Conservation (phyloP, 805 yeast species). For the Wickerhamiella allomyrinae region DNA sequence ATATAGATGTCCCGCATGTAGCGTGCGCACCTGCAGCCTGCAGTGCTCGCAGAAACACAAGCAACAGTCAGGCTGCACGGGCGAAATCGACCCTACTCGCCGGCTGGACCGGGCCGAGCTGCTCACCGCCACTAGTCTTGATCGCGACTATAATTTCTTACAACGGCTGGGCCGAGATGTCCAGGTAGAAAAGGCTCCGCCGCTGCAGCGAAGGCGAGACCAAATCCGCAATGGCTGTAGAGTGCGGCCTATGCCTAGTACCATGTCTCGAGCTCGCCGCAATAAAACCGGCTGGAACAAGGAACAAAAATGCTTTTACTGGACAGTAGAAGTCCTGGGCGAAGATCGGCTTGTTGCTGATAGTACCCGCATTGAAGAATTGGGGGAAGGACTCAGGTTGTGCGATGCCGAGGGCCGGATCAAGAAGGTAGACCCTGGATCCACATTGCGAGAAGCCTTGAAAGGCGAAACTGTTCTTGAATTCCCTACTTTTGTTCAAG, state of each 20-base stretch:
- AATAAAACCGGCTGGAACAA: slow-evolving; percentile 65
- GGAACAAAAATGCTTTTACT: slow-evolving; percentile 42
- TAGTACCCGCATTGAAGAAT: slow-evolving; percentile 4
- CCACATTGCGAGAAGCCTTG: slow-evolving; percentile 36
- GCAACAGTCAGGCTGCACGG: slow-evolving; percentile 45
- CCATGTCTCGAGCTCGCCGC: slow-evolving; percentile 51
- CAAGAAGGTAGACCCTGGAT: slow-evolving; percentile 9
- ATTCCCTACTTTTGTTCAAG: slow-evolving; percentile 46
- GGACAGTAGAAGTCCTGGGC: slow-evolving; percentile 56
- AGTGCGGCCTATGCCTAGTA: slow-evolving; percentile 48
- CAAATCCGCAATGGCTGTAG: slow-evolving; percentile 48
- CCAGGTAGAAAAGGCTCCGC: slow-evolving; percentile 42
- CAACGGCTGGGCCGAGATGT: slow-evolving; percentile 44
- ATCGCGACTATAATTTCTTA: slow-evolving; percentile 73
- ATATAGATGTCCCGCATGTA: slow-evolving; percentile 76
- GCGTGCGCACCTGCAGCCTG: slow-evolving; percentile 49
- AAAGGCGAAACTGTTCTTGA: slow-evolving; percentile 52
- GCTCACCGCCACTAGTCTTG: slow-evolving; percentile 33
- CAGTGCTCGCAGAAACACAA: slow-evolving; percentile 64
- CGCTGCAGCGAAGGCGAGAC: slow-evolving; percentile 29
- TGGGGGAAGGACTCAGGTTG: slow-evolving; percentile 9
- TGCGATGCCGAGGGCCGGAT: slow-evolving; percentile 13
- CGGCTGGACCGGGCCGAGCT: slow-evolving; percentile 40
- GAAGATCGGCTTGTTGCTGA: slow-evolving; percentile 18
- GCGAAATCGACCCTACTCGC: slow-evolving; percentile 44